A percentile compares a stretch with the other conserved stretches of the same genome.
Evolutionary conservation across 768 basidiomycete genomes (phyloP).

Genomic region (Auriculariales sp.): DNA sequence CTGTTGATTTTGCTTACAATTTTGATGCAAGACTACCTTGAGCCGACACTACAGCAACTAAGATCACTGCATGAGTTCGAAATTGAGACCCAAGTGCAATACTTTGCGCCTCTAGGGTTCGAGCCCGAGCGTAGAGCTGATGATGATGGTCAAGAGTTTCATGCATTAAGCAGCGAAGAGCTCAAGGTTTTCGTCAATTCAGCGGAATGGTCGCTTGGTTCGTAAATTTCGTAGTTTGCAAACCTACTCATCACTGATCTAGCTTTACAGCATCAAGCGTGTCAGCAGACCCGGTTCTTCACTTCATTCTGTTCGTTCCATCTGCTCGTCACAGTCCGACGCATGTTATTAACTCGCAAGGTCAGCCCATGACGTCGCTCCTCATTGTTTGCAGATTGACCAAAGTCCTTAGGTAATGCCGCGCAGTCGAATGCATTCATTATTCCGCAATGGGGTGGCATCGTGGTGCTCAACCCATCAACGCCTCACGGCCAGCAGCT

Average conservation of each 20-base stretch:
- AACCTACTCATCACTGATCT: constrained; percentile 3
- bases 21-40: constrained; percentile 42
- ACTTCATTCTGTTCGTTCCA: constrained; percentile 85
- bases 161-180: constrained; percentile 63
- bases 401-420: constrained; percentile 24
- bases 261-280: constrained; percentile 62
- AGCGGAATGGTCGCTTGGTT: constrained; percentile 90
- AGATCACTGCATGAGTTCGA: constrained; percentile 74
- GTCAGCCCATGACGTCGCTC: constrained; percentile 21
- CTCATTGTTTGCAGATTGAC: neutral
- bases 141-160: constrained; percentile 21
- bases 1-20: neutral
- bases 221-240: constrained; percentile 8
- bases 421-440: constrained; percentile 58
- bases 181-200: constrained; percentile 91
- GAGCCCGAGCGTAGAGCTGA: constrained; percentile 29
- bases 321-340: constrained; percentile 55
- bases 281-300: constrained; percentile 85
- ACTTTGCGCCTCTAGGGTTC: constrained; percentile 80
- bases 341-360: constrained; percentile 40
- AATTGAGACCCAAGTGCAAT: constrained; percentile 88
- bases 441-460: constrained; percentile 87
- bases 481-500: constrained; percentile 9
- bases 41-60: constrained; percentile 47
- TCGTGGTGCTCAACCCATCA: constrained; percentile 59